phyloP scores from a whole-genome alignment of 176 grass and related monocot species.

The Aegilops speltoides region DNA sequence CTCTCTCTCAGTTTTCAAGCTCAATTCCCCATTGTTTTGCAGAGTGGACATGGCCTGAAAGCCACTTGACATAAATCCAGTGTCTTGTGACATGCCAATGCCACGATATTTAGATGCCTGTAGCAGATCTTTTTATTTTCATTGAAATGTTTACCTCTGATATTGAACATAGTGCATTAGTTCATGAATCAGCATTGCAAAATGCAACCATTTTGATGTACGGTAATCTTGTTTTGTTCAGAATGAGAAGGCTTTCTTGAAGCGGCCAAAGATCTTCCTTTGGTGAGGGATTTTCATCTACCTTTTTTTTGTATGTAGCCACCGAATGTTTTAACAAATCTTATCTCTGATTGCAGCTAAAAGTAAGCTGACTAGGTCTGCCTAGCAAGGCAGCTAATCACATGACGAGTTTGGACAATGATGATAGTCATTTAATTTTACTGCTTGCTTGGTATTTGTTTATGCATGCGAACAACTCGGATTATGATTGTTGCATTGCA shows the following conservation, averaged over 20 bases:
- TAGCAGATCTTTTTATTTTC: no score
- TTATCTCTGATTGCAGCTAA: neutral
- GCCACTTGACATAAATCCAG: no score
- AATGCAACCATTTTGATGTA: neutral
- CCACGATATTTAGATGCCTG: no score
- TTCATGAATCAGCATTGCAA: neutral
- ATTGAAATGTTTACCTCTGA: no score
- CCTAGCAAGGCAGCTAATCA: constrained; percentile 58
- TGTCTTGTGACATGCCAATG: no score
- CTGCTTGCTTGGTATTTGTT: no score
- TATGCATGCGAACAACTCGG: no score
- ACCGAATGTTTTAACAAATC: neutral
- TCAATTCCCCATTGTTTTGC: no score
- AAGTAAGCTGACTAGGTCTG: constrained; percentile 48
- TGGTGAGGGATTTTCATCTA: constrained; percentile 19
- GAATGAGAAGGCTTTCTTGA: constrained; percentile 30
- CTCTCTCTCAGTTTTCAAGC: no score
- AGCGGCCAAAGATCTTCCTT: constrained; percentile 58
- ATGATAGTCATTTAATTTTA: no score
- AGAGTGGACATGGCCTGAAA: no score
- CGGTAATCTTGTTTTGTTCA: neutral
- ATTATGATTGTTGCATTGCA: no score
- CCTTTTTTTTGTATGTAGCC: neutral
- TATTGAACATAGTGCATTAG: neutral
- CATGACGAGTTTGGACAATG: neutral